These are phyloP conservation scores for Brasilioporus rufonigricans DNA, from an alignment of 768 basidiomycete genomes.

Conservation along the genomic window DNA sequence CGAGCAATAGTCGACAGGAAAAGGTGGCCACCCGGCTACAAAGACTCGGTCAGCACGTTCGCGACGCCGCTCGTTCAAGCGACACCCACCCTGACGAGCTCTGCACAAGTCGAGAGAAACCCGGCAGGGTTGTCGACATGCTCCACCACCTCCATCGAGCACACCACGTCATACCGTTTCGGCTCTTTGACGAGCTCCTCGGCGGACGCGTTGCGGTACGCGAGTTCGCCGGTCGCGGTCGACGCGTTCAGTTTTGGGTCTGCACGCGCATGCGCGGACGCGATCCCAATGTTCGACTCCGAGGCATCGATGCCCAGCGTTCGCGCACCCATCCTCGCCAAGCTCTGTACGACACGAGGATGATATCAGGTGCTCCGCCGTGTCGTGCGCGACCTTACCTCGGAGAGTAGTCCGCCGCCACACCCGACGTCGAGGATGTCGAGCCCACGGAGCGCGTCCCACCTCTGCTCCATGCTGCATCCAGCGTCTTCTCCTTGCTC, in stretches of 20 bases:
- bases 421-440: constrained; percentile 91
- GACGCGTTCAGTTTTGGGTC: constrained; percentile 59
- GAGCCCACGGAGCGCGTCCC: constrained; percentile 53
- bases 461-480: constrained; percentile 27
- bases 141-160: constrained; percentile 97
- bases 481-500: constrained; percentile 39
- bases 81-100: constrained; percentile 76
- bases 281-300: constrained; percentile 80
- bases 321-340: constrained; percentile 84
- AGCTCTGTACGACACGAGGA: constrained; percentile 50
- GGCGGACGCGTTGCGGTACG: constrained; percentile 71
- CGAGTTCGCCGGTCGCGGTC: constrained; percentile 37
- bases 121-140: constrained; percentile 90
- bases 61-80: background rate
- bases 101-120: constrained; percentile 79
- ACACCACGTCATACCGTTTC: constrained; percentile 84
- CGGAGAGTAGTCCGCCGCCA: constrained; percentile 90
- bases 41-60: constrained; percentile 2
- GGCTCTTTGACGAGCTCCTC: constrained; percentile 67
- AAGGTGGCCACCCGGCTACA: constrained; percentile 90
- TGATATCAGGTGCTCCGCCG: background rate
- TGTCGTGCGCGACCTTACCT: constrained; percentile 48
- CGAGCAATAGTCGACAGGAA: constrained; percentile 95
- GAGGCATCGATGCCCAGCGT: constrained; percentile 94
- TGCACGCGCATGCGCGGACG: constrained; percentile 72